Evolutionary conservation across 352 stramenopile genomes (phyloP).

Genomic region (Phytopythium chamaehyphon): DNA sequence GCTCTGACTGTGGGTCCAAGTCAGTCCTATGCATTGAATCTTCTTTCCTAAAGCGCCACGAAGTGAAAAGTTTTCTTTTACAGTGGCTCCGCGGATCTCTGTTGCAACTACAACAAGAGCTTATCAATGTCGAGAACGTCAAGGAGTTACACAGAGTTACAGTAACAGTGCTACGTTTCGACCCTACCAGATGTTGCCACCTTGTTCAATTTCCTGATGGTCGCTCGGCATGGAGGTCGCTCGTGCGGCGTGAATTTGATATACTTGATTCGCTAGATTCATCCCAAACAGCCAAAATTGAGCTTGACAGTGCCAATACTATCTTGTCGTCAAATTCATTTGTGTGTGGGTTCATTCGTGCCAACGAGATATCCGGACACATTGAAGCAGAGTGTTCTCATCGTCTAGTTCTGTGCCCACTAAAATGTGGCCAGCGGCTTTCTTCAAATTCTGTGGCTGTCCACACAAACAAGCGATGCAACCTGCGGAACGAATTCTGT

Average conservation of each 20-base stretch:
- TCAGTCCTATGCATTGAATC: not conserved
- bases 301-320: not conserved
- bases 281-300: not conserved
- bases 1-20: not conserved
- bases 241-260: constrained; percentile 41
- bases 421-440: constrained; percentile 61
- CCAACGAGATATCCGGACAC: constrained; percentile 13
- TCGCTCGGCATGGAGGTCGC: constrained; percentile 36
- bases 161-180: constrained; percentile 3
- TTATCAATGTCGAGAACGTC: constrained; percentile 2
- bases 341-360: constrained; percentile 20
- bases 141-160: not conserved
- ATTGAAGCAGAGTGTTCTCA: constrained; percentile 33
- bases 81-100: constrained; percentile 14
- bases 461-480: constrained; percentile 60
- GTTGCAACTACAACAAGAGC: constrained; percentile 4
- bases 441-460: constrained; percentile 19
- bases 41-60: not conserved
- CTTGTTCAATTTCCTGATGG: constrained; percentile 57
- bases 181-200: constrained; percentile 12
- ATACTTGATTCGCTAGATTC: constrained; percentile 12
- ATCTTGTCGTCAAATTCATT: constrained; percentile 7
- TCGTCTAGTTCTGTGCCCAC: constrained; percentile 53
- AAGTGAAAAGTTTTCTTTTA: constrained; percentile 7
- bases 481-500: constrained; percentile 49